These are phyloP conservation scores for Scenedesmus sp. DNA, from an alignment of 163 green algal genomes.

Conservation along the genomic window DNA sequence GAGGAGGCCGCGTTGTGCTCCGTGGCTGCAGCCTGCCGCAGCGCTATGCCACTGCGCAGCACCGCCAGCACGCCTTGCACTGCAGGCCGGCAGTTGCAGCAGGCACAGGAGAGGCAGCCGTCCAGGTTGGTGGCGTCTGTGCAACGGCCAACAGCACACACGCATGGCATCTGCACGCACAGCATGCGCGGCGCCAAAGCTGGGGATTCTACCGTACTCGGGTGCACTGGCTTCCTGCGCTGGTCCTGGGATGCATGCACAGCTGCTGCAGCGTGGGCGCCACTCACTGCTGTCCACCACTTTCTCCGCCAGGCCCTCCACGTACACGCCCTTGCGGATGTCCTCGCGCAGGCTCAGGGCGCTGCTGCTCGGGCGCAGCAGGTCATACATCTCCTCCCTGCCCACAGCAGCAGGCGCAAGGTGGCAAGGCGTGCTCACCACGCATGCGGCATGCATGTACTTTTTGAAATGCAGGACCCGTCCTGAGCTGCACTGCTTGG, in stretches of 20 bases:
- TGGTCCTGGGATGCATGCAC: not conserved
- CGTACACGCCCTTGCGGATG: slow-evolving; percentile 70
- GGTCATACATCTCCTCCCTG: slow-evolving; percentile 94
- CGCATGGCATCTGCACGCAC: not conserved
- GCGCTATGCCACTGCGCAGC: slow-evolving; percentile 68
- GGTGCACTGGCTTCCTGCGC: no score
- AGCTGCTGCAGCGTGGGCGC: not conserved
- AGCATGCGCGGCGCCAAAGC: no score
- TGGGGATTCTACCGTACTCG: no score
- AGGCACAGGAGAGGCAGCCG: not conserved
- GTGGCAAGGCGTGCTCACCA: not conserved
- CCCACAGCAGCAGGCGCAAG: not conserved
- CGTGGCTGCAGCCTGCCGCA: slow-evolving; percentile 79
- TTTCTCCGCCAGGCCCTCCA: slow-evolving; percentile 85
- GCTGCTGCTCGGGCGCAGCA: slow-evolving; percentile 76
- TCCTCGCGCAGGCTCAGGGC: slow-evolving; percentile 38
- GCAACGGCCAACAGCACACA: not conserved
- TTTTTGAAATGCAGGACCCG: not conserved
- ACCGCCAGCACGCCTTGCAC: slow-evolving; percentile 71
- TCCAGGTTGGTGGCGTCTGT: not conserved
- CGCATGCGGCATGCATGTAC: not conserved
- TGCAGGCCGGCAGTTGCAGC: no score
- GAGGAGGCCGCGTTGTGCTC: slow-evolving; percentile 83
- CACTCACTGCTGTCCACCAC: slow-evolving; percentile 74
- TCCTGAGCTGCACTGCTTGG: no score